Percentiles rank a stretch among this genome's conserved stretches.
Conservation (phyloP, 1,284 basidiomycete species). For the Irpex sp. region DNA sequence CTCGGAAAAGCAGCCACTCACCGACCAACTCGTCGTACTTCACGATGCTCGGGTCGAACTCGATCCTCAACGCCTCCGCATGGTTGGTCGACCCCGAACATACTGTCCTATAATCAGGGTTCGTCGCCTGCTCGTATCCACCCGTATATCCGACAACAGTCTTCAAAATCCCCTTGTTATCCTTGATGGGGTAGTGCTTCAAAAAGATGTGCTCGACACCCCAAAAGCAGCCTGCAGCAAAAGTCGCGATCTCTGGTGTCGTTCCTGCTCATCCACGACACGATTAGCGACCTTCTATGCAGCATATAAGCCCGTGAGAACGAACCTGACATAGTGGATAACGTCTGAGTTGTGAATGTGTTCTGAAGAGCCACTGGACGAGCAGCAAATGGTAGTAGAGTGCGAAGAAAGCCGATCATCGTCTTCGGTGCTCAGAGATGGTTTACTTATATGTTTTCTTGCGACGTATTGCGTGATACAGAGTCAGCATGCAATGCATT, state of each 20-base stretch:
- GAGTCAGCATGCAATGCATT: no score
- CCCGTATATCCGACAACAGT: constrained; percentile 83
- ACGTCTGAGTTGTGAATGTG: not conserved
- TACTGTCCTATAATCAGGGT: constrained; percentile 53
- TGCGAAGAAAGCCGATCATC: not conserved
- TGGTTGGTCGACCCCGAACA: constrained; percentile 84
- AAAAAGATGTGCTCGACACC: constrained; percentile 86
- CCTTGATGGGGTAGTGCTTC: constrained; percentile 68
- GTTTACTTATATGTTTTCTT: no score
- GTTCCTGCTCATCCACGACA: not conserved
- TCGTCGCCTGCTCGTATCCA: constrained; percentile 50
- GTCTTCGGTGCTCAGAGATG: no score
- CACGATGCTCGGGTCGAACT: constrained; percentile 80
- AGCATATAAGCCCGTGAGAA: not conserved
- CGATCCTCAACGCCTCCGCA: constrained; percentile 85
- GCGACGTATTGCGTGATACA: no score
- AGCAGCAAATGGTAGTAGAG: not conserved
- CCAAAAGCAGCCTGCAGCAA: constrained; percentile 76
- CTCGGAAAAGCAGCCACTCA: constrained; percentile 29
- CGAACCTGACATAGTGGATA: constrained; percentile 12
- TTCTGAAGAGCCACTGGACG: not conserved
- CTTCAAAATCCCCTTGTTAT: constrained; percentile 67
- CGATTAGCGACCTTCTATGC: not conserved
- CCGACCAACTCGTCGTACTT: constrained; percentile 82
- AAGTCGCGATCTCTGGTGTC: constrained; percentile 65